These are phyloP conservation scores for Diaporthe velutina DNA, from an alignment of 2,329 filamentous ascomycete genomes.

Conservation along the genomic window DNA sequence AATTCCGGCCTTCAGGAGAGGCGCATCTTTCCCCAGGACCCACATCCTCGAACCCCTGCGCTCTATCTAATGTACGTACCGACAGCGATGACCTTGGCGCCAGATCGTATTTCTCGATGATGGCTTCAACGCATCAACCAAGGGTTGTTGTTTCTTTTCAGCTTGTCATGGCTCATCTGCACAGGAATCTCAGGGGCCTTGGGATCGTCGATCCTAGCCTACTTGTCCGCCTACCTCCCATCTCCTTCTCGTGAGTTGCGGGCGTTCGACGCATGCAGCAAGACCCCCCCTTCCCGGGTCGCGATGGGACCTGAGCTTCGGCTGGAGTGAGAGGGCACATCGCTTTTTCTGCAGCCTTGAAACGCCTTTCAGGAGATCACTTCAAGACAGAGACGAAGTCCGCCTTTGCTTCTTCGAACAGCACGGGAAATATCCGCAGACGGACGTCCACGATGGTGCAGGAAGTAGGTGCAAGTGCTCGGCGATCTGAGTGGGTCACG, in stretches of 20 bases:
- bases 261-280: conserved; percentile 3
- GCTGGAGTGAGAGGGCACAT: conserved; percentile 29
- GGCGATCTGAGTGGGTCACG: conserved; percentile 10
- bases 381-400: conserved; percentile 5
- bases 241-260: not conserved
- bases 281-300: conserved; percentile 1
- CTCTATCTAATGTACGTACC: not conserved
- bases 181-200: not conserved
- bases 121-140: conserved; percentile 19
- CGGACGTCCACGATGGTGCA: not conserved
- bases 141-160: conserved; percentile 23
- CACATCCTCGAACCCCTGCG: not conserved
- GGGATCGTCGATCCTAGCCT: conserved; percentile 9
- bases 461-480: too few relatives aligned
- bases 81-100: conserved; percentile 12
- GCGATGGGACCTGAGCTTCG: conserved; percentile 12
- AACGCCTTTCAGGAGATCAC: not conserved
- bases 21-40: conserved; percentile 2
- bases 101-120: conserved; percentile 20
- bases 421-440: not conserved
- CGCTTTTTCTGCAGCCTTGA: conserved; percentile 23
- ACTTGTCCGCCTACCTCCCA: not conserved
- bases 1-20: not conserved
- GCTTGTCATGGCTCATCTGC: not conserved
- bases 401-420: conserved; percentile 4